phyloP scores from a whole-genome alignment of 2,329 filamentous ascomycete species.

The Myriangium duriaei region DNA sequence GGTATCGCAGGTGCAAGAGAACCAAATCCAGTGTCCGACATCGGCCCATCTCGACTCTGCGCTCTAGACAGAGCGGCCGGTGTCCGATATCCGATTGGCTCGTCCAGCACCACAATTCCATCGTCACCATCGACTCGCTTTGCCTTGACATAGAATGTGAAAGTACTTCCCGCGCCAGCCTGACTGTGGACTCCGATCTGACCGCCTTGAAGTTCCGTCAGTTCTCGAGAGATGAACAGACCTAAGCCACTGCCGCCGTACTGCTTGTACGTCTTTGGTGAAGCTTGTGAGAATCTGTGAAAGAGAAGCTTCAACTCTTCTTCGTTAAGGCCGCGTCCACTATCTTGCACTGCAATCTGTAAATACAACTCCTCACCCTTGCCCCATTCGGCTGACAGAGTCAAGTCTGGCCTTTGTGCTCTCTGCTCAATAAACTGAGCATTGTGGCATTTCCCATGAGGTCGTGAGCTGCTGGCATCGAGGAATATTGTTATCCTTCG shows the following conservation, averaged over 20 bases:
- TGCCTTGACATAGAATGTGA: conserved; percentile 53
- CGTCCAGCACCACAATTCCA: neutral
- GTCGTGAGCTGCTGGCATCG: conserved; percentile 23
- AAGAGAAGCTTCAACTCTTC: conserved; percentile 40
- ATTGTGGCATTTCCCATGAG: conserved; percentile 21
- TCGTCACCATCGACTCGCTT: conserved; percentile 27
- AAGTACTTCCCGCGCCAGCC: conserved; percentile 47
- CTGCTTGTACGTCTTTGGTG: conserved; percentile 51
- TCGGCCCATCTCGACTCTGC: neutral
- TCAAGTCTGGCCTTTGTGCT: conserved; percentile 15
- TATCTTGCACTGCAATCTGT: conserved; percentile 24
- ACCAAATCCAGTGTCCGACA: neutral
- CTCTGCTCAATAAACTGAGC: conserved; percentile 22
- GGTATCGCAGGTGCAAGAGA: neutral
- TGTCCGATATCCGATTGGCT: neutral
- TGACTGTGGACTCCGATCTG: conserved; percentile 51
- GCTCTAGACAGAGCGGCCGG: neutral
- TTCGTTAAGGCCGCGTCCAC: conserved; percentile 23
- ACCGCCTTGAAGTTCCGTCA: conserved; percentile 56
- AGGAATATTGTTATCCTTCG: conserved; percentile 28
- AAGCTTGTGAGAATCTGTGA: conserved; percentile 56
- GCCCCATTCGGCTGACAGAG: conserved; percentile 22
- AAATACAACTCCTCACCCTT: conserved; percentile 26
- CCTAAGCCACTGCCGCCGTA: conserved; percentile 58
- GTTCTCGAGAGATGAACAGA: conserved; percentile 53